These are phyloP conservation scores for Mucor mucedo DNA, from an alignment of 371 early-diverging fungal genomes.

Conservation along the genomic window DNA sequence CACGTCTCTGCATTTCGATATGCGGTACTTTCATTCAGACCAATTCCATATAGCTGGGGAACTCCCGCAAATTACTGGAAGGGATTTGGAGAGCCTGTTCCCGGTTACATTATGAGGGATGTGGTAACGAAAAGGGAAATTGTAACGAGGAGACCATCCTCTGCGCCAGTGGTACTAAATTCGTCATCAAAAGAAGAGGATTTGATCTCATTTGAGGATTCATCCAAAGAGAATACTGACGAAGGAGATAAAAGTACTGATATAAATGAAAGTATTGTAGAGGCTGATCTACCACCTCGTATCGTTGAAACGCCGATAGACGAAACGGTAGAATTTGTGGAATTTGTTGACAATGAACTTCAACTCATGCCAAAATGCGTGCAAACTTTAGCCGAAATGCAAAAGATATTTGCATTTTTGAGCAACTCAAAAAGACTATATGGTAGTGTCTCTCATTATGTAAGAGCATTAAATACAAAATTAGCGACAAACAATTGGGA, in stretches of 20 bases:
- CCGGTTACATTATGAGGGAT: slow-evolving; percentile 21
- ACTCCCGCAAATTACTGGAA: slow-evolving; percentile 40
- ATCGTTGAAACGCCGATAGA: slow-evolving; percentile 13
- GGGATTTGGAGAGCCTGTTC: slow-evolving; percentile 44
- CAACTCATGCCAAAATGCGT: slow-evolving; percentile 24
- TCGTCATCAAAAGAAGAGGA: background rate
- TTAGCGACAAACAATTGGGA: slow-evolving; percentile 24
- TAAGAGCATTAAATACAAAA: slow-evolving; percentile 27
- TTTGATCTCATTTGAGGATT: slow-evolving; percentile 8
- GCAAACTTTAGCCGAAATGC: slow-evolving; percentile 36
- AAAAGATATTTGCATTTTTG: slow-evolving; percentile 44
- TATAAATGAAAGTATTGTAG: slow-evolving; percentile 7
- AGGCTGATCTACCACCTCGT: slow-evolving; percentile 8
- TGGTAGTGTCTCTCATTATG: slow-evolving; percentile 31
- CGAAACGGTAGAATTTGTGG: background rate
- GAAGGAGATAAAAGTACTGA: background rate
- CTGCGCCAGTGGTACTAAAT: background rate
- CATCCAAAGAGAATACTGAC: background rate
- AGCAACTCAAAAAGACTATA: slow-evolving; percentile 32
- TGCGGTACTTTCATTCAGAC: slow-evolving; percentile 38
- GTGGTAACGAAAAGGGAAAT: slow-evolving; percentile 8
- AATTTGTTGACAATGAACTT: slow-evolving; percentile 19
- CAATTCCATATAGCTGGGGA: slow-evolving; percentile 43
- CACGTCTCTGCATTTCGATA: slow-evolving; percentile 42
- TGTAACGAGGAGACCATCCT: background rate